Evolutionary conservation across 371 early-diverging fungal species (phyloP), one percentile per base, ranked within the genome.

Genomic region (Parasitella parasitica): DNA sequence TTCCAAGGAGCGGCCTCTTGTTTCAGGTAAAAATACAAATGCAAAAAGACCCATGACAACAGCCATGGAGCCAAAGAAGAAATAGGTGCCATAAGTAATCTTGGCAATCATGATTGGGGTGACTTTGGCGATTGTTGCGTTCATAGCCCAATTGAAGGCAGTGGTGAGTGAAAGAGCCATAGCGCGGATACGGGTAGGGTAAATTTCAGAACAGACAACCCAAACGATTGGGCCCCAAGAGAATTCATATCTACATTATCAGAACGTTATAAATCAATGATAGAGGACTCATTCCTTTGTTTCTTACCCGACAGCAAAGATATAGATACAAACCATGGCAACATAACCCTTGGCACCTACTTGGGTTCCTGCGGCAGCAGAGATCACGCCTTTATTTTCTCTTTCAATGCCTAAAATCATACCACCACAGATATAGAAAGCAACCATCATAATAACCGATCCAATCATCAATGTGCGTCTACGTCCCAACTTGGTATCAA

Each of bases 171-270:
- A 84, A 16, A 81, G 66, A 50, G 77, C 78, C 69, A 82, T 79
- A 28, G 78, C 75, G 43, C 72, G 59, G 16, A 76, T 36, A 67
- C 75, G 67, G n/a, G 69, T 77, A 16, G 80, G 76, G 56, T 71
- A 88, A 59, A 89, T 86, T 69, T 89, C 90, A 41, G 87, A 81
- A 68, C 87, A 86, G 53, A 86, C 83, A 56, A 84, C 81, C 90
- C 90, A 88, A 26, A 82, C 84, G 55, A 86, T 75, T 48, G 89
- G 87, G 7, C 88, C 87, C 84, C 84, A 87, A 32, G 86, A 81
- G 66, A 81, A 76, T 57, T 85, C 82, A 57, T 83, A 87, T 11
- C 11, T n/a, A n/a, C n/a, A n/a, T n/a, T n/a, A n/a, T n/a, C n/a
- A n/a, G n/a, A n/a, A n/a, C n/a, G n/a, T n/a, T n/a, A n/a, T n/a